Conservation (phyloP, 805 yeast species). For the Zygotorulaspora florentina region DNA sequence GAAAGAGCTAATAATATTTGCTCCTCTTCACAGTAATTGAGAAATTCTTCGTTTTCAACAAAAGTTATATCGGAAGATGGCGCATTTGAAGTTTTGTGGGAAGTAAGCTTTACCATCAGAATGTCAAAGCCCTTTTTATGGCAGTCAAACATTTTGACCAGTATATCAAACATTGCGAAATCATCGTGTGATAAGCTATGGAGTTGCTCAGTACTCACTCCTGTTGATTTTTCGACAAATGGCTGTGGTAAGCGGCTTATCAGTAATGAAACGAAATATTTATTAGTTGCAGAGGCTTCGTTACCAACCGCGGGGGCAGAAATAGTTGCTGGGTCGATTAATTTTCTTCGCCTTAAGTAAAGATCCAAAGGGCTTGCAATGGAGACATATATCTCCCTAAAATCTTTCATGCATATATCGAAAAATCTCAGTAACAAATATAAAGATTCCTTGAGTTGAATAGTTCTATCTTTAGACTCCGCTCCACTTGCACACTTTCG, state of each 20-base stretch:
- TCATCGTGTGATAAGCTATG: conserved; percentile 18
- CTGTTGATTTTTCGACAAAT: conserved; percentile 19
- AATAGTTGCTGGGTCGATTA: conserved; percentile 3
- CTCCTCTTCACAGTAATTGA: conserved; percentile 21
- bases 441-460: conserved; percentile 24
- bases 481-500: conserved; percentile 13
- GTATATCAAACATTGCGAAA: conserved; percentile 21
- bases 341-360: conserved; percentile 17
- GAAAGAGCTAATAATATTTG: conserved; percentile 23
- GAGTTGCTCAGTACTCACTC: conserved; percentile 14
- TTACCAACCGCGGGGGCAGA: conserved; percentile 5
- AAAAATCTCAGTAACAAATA: conserved; percentile 30
- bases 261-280: conserved; percentile 16
- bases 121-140: conserved; percentile 18
- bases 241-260: conserved; percentile 27
- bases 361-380: conserved; percentile 27
- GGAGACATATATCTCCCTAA: conserved; percentile 20
- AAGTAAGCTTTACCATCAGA: conserved; percentile 15
- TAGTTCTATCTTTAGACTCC: conserved; percentile 11
- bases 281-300: conserved; percentile 11
- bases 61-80: neutral
- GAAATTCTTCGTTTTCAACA: conserved; percentile 13
- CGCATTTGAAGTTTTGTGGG: neutral
- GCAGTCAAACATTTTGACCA: conserved; percentile 20
- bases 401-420: conserved; percentile 26